Percentiles rank a stretch among this genome's conserved stretches.
These are phyloP conservation scores for Ascosphaera apis DNA, from an alignment of 2,329 filamentous ascomycete genomes.

Conservation along the genomic window DNA sequence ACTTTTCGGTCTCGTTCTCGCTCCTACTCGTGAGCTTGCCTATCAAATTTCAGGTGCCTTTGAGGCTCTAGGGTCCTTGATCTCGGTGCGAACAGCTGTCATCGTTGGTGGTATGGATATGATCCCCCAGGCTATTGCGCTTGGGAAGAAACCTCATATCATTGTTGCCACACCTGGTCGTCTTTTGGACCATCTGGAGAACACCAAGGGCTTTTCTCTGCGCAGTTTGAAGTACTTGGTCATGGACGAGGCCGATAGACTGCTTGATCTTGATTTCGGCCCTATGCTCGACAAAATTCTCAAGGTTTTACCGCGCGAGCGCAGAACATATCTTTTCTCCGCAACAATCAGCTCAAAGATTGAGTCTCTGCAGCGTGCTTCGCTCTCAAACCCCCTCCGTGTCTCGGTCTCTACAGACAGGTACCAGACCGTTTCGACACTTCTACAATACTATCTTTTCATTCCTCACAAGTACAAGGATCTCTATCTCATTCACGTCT, in stretches of 20 bases:
- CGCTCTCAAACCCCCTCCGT: constrained; percentile 59
- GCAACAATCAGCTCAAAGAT: constrained; percentile 90
- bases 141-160: constrained; percentile 91
- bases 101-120: constrained; percentile 92
- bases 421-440: constrained; percentile 76
- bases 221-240: constrained; percentile 66
- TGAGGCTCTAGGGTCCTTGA: constrained; percentile 66
- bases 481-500: constrained; percentile 61
- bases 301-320: constrained; percentile 59
- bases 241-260: constrained; percentile 81
- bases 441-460: constrained; percentile 71
- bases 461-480: constrained; percentile 76
- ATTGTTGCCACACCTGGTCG: constrained; percentile 81
- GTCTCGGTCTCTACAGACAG: constrained; percentile 63
- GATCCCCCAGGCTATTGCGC: constrained; percentile 70
- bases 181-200: constrained; percentile 77
- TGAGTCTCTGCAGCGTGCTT: constrained; percentile 75
- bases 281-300: constrained; percentile 83
- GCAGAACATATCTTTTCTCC: constrained; percentile 69
- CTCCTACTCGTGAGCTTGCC: constrained; percentile 81
- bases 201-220: constrained; percentile 87
- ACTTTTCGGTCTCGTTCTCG: constrained; percentile 71
- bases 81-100: constrained; percentile 65
- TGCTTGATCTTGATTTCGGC: constrained; percentile 86
- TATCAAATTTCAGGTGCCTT: constrained; percentile 77